phyloP scores from a whole-genome alignment of 2,329 filamentous ascomycete species.

The Eutypella sp. region DNA sequence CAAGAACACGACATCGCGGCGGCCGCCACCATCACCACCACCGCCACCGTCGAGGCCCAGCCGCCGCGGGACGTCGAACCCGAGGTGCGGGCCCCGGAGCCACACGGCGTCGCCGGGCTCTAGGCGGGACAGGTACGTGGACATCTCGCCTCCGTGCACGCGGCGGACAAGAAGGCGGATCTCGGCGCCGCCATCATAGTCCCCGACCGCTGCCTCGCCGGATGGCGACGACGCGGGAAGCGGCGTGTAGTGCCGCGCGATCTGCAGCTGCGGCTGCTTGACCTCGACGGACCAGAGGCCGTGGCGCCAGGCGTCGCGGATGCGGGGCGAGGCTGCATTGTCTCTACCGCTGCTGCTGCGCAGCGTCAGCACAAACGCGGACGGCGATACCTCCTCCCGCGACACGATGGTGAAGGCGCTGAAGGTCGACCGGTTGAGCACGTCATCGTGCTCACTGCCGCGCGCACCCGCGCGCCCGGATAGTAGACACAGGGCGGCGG shows the following conservation, averaged over 20 bases:
- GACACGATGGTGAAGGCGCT: conserved; percentile 59
- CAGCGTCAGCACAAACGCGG: conserved; percentile 65
- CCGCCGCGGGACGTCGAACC: conserved; percentile 48
- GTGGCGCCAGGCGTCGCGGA: conserved; percentile 46
- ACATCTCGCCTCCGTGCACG: conserved; percentile 78
- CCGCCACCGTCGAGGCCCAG: conserved; percentile 20
- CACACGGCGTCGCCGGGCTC: conserved; percentile 60
- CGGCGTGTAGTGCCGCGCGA: conserved; percentile 86
- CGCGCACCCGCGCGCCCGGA: neutral
- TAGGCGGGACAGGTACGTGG: conserved; percentile 68
- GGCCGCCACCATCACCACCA: conserved; percentile 31
- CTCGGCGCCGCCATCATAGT: conserved; percentile 14
- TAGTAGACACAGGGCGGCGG: conserved; percentile 2
- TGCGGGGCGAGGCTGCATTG: conserved; percentile 1
- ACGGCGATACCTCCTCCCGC: conserved; percentile 59
- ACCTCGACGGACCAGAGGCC: conserved; percentile 87
- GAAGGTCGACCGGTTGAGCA: conserved; percentile 56
- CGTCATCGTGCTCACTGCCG: conserved; percentile 5
- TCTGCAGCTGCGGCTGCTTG: conserved; percentile 91
- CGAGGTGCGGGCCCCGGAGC: conserved; percentile 72
- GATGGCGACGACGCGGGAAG: conserved; percentile 50
- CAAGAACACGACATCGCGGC: conserved; percentile 67
- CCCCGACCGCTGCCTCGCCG: neutral
- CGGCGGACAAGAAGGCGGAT: conserved; percentile 75
- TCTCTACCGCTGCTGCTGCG: conserved; percentile 12